Evolutionary conservation across 2,329 filamentous ascomycete genomes (phyloP).

Genomic region (Hymenoscyphus salicellus): DNA sequence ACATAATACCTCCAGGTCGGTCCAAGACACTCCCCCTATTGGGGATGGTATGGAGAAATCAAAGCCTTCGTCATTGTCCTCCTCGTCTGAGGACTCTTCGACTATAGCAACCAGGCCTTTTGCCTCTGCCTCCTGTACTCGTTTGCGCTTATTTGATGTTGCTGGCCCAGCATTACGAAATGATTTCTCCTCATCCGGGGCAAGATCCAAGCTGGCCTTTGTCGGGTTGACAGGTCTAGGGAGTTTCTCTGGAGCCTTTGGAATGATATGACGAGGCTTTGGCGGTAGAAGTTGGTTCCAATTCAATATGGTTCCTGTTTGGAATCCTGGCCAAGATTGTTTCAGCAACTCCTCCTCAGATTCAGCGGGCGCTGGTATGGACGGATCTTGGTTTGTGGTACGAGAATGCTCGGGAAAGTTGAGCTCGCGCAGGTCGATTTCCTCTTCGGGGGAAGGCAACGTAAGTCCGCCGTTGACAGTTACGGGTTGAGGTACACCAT

Average conservation of each 20-base stretch:
- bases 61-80: constrained; percentile 46
- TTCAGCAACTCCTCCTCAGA: constrained; percentile 73
- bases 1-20: constrained; percentile 81
- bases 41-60: constrained; percentile 51
- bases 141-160: constrained; percentile 51
- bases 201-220: constrained; percentile 84
- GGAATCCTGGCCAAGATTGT: constrained; percentile 77
- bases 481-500: constrained; percentile 19
- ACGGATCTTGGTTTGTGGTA: constrained; percentile 54
- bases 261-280: constrained; percentile 73
- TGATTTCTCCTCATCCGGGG: constrained; percentile 78
- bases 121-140: constrained; percentile 50
- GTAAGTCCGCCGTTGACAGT: constrained; percentile 21
- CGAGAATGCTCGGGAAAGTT: constrained; percentile 44
- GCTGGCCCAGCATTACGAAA: constrained; percentile 72
- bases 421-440: constrained; percentile 38
- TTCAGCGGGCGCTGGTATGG: constrained; percentile 67
- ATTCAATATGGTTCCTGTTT: constrained; percentile 68
- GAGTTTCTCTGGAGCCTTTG: constrained; percentile 74
- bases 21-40: constrained; percentile 71
- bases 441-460: constrained; percentile 22
- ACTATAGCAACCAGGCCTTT: constrained; percentile 47
- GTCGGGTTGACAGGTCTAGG: constrained; percentile 80
- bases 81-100: constrained; percentile 40
- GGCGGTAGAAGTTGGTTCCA: constrained; percentile 82